These are phyloP conservation scores for Borovskyia barvae DNA, from an alignment of 208 protist species.

Conservation along the genomic window DNA sequence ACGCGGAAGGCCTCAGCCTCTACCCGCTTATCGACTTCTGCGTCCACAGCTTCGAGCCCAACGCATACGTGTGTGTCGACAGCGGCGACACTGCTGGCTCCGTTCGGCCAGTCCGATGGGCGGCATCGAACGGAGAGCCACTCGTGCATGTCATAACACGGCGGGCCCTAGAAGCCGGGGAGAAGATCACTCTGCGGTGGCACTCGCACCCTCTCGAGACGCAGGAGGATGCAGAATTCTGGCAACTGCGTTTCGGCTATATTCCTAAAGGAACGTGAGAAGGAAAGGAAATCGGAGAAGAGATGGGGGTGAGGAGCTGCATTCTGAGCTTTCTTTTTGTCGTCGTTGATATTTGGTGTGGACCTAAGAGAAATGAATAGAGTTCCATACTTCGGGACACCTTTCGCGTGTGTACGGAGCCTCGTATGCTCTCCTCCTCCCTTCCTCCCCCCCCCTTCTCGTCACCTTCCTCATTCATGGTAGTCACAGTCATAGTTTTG, in stretches of 20 bases:
- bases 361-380: background rate
- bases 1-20: slow-evolving; percentile 50
- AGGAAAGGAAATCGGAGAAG: too few species aligned
- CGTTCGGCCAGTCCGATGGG: slow-evolving; percentile 16
- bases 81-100: background rate
- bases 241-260: slow-evolving; percentile 79
- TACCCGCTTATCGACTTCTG: slow-evolving; percentile 86
- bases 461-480: too few species aligned
- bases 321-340: background rate
- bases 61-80: slow-evolving; percentile 26
- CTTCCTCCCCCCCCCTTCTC: too few species aligned
- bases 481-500: too few species aligned
- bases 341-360: background rate
- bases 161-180: slow-evolving; percentile 37
- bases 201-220: slow-evolving; percentile 35
- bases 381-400: too few species aligned
- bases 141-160: slow-evolving; percentile 61
- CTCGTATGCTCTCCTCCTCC: background rate
- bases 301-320: too few species aligned
- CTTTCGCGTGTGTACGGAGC: too few species aligned
- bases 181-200: slow-evolving; percentile 60
- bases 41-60: slow-evolving; percentile 64
- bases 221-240: slow-evolving; percentile 68
- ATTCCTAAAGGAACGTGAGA: slow-evolving; percentile 28
- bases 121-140: slow-evolving; percentile 31